These are phyloP conservation scores for Cladosporium sp. DNA, from an alignment of 2,329 filamentous ascomycete genomes.

Conservation along the genomic window DNA sequence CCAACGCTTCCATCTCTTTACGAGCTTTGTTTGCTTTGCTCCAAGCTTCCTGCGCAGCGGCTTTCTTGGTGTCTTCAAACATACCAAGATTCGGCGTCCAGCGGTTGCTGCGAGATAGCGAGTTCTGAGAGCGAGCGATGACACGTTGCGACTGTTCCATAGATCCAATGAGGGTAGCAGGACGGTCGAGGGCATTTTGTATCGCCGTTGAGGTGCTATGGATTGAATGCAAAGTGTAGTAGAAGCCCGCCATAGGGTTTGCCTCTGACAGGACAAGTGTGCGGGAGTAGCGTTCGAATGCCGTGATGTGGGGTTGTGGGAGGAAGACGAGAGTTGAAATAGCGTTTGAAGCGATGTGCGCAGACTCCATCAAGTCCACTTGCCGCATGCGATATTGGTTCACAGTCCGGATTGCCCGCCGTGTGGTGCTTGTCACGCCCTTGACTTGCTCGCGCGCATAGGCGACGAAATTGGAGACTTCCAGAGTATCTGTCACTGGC, in stretches of 20 bases:
- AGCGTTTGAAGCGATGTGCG: constrained; percentile 46
- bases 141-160: constrained; percentile 69
- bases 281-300: constrained; percentile 66
- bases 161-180: constrained; percentile 67
- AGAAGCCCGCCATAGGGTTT: constrained; percentile 66
- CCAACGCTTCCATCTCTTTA: constrained; percentile 65
- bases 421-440: constrained; percentile 74
- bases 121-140: constrained; percentile 70
- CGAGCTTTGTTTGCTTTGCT: constrained; percentile 67
- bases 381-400: constrained; percentile 63
- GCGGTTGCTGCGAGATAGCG: constrained; percentile 65
- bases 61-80: constrained; percentile 79
- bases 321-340: constrained; percentile 58
- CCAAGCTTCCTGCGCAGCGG: constrained; percentile 76
- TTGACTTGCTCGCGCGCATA: constrained; percentile 87
- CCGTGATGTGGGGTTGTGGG: constrained; percentile 59
- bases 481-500: constrained; percentile 64
- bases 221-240: constrained; percentile 71
- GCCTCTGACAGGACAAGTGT: constrained; percentile 62
- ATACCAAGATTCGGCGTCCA: constrained; percentile 63
- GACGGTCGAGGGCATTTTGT: constrained; percentile 69
- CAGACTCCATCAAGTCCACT: constrained; percentile 64
- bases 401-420: constrained; percentile 71
- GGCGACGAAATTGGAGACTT: constrained; percentile 88
- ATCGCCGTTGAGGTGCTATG: constrained; percentile 79